Evolutionary conservation across 805 yeast genomes (phyloP).

Genomic region (Clavispora santaluciae): DNA sequence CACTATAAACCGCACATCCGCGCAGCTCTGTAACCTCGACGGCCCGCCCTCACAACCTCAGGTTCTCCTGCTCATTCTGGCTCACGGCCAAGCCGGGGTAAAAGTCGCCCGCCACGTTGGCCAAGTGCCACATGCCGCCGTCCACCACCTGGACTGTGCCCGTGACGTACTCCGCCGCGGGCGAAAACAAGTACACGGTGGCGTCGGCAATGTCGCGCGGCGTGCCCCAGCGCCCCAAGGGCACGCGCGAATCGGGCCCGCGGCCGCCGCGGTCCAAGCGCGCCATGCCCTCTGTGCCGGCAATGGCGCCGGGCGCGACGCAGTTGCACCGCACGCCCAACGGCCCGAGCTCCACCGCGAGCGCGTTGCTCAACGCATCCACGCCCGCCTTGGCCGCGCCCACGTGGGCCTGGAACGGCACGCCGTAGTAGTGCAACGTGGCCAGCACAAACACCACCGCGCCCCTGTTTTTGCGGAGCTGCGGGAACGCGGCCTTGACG

Average conservation of each 20-base stretch:
- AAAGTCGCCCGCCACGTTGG: conserved; percentile 32
- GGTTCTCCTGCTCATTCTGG: conserved; percentile 23
- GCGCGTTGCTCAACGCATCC: conserved; percentile 76
- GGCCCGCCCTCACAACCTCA: conserved; percentile 16
- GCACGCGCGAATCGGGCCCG: conserved; percentile 40
- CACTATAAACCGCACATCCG: not conserved
- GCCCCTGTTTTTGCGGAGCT: conserved; percentile 65
- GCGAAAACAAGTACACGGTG: conserved; percentile 78
- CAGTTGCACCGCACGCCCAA: conserved; percentile 78
- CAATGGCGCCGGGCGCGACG: conserved; percentile 91
- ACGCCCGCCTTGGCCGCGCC: conserved; percentile 96
- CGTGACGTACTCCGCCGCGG: conserved; percentile 71
- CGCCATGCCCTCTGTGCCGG: conserved; percentile 78
- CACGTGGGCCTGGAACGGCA: conserved; percentile 85
- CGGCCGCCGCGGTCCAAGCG: conserved; percentile 44
- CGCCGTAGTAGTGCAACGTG: conserved; percentile 84
- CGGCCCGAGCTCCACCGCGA: conserved; percentile 91
- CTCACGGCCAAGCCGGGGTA: conserved; percentile 29
- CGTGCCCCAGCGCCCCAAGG: conserved; percentile 64
- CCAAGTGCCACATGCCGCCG: conserved; percentile 88
- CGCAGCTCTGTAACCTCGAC: not conserved
- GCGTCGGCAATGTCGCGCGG: conserved; percentile 82
- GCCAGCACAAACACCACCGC: conserved; percentile 76
- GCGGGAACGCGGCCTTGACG: conserved; percentile 70
- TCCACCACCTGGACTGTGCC: conserved; percentile 82